Evolutionary conservation across 208 protist species (phyloP).

Genomic region (Wallacemonas rigidus): DNA sequence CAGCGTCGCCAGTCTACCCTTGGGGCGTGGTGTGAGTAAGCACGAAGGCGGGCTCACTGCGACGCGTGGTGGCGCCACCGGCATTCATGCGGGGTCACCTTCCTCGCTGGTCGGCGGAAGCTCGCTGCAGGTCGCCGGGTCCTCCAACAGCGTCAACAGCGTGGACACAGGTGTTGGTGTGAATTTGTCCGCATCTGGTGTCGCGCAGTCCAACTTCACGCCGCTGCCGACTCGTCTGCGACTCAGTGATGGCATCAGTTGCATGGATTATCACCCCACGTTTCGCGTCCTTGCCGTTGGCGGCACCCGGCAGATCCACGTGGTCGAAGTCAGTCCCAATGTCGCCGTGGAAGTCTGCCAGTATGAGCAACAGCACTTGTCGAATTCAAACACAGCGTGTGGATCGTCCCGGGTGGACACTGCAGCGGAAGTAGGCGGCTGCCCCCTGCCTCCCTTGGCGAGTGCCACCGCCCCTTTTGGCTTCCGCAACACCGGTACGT

Average conservation of each 20-base stretch:
- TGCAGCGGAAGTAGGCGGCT: not conserved
- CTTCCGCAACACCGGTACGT: constrained; percentile 55
- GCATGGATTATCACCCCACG: constrained; percentile 66
- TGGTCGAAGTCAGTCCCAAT: constrained; percentile 66
- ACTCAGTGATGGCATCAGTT: constrained; percentile 58
- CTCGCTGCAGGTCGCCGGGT: not conserved
- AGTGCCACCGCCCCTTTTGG: constrained; percentile 29
- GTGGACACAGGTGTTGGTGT: not conserved
- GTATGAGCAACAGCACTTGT: constrained; percentile 20
- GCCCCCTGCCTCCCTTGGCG: constrained; percentile 6
- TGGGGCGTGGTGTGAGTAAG: not conserved
- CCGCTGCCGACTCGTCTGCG: constrained; percentile 38
- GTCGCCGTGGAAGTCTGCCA: constrained; percentile 33
- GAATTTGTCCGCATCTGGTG: not conserved
- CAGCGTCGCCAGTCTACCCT: not conserved
- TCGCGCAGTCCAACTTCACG: not conserved
- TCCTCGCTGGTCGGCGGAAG: not conserved
- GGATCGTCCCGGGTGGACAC: not conserved
- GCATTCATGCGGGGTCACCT: not conserved
- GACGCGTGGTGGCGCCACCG: too few relatives aligned
- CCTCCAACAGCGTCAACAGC: not conserved
- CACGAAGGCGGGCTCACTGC: not conserved
- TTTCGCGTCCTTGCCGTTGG: constrained; percentile 73
- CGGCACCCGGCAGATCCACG: constrained; percentile 66
- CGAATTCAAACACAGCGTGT: not conserved